phyloP scores from a whole-genome alignment of 176 grass and related monocot species.

The Elaeis guineensis region DNA sequence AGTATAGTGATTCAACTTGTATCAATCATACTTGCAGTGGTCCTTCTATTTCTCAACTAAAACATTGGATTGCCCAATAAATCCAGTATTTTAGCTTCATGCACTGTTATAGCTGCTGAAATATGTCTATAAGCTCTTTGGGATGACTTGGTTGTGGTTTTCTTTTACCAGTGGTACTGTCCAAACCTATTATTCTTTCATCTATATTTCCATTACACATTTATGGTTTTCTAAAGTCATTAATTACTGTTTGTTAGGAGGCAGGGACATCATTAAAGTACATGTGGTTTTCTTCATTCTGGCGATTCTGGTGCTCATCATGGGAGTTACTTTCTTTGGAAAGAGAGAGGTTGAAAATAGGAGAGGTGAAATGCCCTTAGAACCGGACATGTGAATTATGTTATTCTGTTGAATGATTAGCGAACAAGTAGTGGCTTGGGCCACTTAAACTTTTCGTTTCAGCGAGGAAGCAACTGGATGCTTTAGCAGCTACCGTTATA shows the following conservation, averaged over 20 bases:
- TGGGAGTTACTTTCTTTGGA: neutral
- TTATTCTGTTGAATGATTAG: neutral
- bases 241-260: neutral
- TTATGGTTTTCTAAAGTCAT: no score
- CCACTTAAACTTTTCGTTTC: neutral
- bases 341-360: neutral
- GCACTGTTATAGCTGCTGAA: no score
- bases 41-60: no score
- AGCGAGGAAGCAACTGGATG: slow-evolving; percentile 14
- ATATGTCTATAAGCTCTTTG: no score
- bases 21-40: no score
- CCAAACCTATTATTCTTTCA: no score
- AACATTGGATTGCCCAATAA: no score
- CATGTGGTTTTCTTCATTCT: neutral
- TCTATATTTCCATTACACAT: no score
- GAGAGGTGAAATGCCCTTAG: slow-evolving; percentile 2
- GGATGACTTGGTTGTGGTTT: no score
- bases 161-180: no score
- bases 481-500: slow-evolving; percentile 4
- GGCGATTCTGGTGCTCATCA: neutral
- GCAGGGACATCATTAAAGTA: neutral
- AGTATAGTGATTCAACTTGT: no score
- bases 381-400: neutral
- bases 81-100: no score
- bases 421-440: neutral